Base-by-base conservation (phyloP, 139 green algal genomes). In the Microglena sp. region DNA sequence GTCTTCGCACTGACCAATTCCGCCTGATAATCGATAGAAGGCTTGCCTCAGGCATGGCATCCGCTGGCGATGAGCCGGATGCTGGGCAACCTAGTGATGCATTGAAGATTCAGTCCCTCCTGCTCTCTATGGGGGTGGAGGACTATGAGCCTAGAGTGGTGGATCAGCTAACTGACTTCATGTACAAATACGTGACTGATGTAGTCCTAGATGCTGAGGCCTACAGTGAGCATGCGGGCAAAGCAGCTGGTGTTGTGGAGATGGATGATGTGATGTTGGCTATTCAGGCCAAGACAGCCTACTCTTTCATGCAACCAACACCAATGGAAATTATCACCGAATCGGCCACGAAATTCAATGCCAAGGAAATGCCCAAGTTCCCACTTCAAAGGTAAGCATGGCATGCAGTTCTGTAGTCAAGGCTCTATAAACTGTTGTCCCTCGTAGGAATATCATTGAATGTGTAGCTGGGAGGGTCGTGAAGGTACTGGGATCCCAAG, bases 101-200 rank as follows among this genome's bases (percentile, higher is more conserved):
- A 15, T 3, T 21, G 7, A 31, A 45, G 5, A 11, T 29, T 11
- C 34, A 68, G 28, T 35, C 50, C 45, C 64, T 85, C 45, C 40
- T 85, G 4, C 55, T 58, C 1, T 71, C 68, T n/a, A 80, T 85
- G 89, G 82, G 84, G 26, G 77, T 90, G 3, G 80, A 84, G 31
- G 76, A 91, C 29, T 84, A 91, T 43, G 89, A 96, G 64, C 83
- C 87, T 0, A 55, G 80, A 2, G 84, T 96, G 1, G 77, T 91
- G 0, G 72, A 86, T 33, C 81, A 88, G 77, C 67, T 79, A 6
- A 43, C 93, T 27, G 84, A 94, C 46, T 92, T 95, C 35, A 79
- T 92, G 53, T 92, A 90, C 67, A 68, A 82, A 3, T 90, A 93
- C 55, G 72, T 79, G 0, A 74, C 79, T 0, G 87, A 89, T 1